A percentile compares a stretch with the other conserved stretches of the same genome.
Conservation (phyloP, 2,329 filamentous ascomycete genomes). For the Monilinia fructicola region DNA sequence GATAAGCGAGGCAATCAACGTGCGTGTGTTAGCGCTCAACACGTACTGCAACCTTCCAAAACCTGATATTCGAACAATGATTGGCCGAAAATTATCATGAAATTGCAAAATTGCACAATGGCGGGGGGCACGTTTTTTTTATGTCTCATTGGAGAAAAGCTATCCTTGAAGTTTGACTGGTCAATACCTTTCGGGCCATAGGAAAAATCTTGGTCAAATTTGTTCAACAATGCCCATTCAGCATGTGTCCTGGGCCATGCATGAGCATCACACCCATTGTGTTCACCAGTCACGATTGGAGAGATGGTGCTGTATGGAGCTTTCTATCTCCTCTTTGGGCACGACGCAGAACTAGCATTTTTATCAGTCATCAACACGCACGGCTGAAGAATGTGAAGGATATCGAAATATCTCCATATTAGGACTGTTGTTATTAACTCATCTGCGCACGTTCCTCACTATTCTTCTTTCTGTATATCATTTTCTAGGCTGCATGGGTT, state of each 20-base stretch:
- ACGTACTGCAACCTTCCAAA: constrained; percentile 15
- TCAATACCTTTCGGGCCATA: constrained; percentile 17
- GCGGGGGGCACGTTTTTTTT: constrained; percentile 20
- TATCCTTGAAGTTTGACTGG: constrained; percentile 18
- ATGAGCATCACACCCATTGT: constrained; percentile 12
- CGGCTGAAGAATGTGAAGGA: constrained; percentile 2
- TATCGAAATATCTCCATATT: neutral
- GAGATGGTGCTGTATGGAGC: neutral
- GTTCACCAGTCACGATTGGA: neutral
- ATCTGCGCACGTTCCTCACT: constrained; percentile 10
- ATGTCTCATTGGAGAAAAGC: constrained; percentile 13
- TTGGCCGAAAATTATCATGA: constrained; percentile 20
- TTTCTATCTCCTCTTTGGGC: neutral
- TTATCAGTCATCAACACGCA: neutral
- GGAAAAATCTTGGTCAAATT: constrained; percentile 18
- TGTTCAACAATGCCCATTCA: constrained; percentile 13
- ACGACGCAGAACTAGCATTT: neutral
- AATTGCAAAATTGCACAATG: constrained; percentile 13
- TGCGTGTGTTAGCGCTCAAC: constrained; percentile 21
- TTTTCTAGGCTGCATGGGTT: constrained; percentile 18
- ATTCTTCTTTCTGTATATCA: constrained; percentile 16
- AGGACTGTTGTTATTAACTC: neutral
- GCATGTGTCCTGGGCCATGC: constrained; percentile 10
- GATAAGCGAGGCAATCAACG: constrained; percentile 22
- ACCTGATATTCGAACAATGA: constrained; percentile 1